Evolutionary conservation across 768 basidiomycete species (phyloP), one percentile per base, ranked within the genome.

Genomic region (Boletus bicolor): DNA sequence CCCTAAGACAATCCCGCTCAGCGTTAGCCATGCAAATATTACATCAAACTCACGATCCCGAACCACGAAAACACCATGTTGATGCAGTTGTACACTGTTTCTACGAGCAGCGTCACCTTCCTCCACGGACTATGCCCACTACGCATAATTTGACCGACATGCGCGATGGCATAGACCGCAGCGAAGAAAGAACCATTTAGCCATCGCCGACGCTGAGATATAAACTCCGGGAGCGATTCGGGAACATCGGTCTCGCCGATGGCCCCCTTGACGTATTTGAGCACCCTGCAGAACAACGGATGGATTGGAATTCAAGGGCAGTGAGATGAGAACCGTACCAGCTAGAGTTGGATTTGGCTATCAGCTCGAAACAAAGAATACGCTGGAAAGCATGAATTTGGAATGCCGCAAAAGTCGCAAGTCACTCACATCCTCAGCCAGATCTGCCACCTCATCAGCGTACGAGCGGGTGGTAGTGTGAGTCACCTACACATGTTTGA

Each of bases 61-160:
- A 98, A 97, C 97, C 97, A 99, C 12, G 93, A 81, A 66, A 97
- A 96, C 54, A 91, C 73, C 58, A 98, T 73, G 64, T 91, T 93
- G 61, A 94, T 81, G 39, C 89, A 79, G 64, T 93, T 96, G 72
- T 95, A 98, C 10, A 89, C 74, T 7, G 89, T 89, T 71, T 98
- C 92, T 17, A 89, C 57, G 70, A 92, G 82, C 46, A 99, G 75
- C 39, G 82, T 71, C 39, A 80, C 60, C 69, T 97, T 97, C 30
- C 94, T 82, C 46, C 80, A 69, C 19, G 84, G 61, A 60, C 89
- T 90, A 68, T 99, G 96, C 0, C 70, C 70, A 53, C 72, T 73
- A 14, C 68, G 68, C 68, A 71, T 72, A 28, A 70, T 68, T 55
- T 71, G 70, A 48, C 70, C 71, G 8, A 69, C 69, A 49, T 98